Evolutionary conservation across 176 grass and related monocot species (phyloP), one percentile per base, ranked within the genome.

Genomic region (Lolium perenne): DNA sequence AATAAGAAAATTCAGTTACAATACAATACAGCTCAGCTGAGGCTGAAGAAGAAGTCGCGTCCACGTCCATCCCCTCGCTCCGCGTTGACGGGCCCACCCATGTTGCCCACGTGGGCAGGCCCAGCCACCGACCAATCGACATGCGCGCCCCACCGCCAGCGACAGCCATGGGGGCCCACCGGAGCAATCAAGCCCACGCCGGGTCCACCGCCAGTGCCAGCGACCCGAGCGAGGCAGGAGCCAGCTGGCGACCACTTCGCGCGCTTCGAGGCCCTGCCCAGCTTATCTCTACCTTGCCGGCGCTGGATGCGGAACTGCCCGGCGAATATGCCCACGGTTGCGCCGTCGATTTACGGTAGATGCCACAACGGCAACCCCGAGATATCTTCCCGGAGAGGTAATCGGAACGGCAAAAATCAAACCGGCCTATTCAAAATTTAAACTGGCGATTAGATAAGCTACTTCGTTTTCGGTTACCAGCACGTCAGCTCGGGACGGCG

Each of bases 161-260:
- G 84, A 78, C 84, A 26, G 74, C 48, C 66, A 68, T n/a, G 35
- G 78, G 88, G 88, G 45, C 84, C 88, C 84, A 49, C 56, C 4
- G 10, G 0, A 10, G 45, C 74, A 12, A 50, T 79, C 57, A 20
- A 73, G 0, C 1, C 32, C 26, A 0, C 10, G 2, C 2, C 8
- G 49, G 74, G 38, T 75, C 84, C 80, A 66, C 88, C 0, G 64
- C 1, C 75, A 80, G 80, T 40, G 75, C 35, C 25, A 10, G 84
- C 3, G 72, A 80, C 35, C 45, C 53, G 0, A 9, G 11, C 20
- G 40, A 72, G 41, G 29, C 35, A 16, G 10, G 50, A 60, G 85
- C n/a, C 77, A 91, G 89, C 85, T 88, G 85, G 69, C 77, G n/a
- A 35, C 69, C 85, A 91, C 76, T 48, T 78, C 78, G 43, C 79